Percentiles rank a stretch among this genome's conserved stretches.
Evolutionary conservation across 805 yeast genomes (phyloP).

Genomic region (Pichia eremophila): DNA sequence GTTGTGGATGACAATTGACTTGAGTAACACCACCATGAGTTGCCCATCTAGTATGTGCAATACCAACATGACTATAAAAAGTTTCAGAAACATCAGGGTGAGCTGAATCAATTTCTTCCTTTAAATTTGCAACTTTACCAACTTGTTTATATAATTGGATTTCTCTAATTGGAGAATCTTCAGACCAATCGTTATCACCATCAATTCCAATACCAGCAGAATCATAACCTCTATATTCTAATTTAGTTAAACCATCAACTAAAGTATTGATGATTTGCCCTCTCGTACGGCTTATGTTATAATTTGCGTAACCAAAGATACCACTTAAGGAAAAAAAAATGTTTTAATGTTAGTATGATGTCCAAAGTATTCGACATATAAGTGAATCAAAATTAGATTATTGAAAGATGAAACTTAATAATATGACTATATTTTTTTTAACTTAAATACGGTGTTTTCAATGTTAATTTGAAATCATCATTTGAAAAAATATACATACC

Average conservation of each 20-base stretch:
- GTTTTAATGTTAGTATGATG: conserved; percentile 1
- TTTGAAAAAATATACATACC: too few species aligned
- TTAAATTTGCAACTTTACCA: conserved; percentile 84
- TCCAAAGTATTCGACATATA: too few species aligned
- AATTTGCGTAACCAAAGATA: conserved; percentile 96
- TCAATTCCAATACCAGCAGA: conserved; percentile 95
- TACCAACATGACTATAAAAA: conserved; percentile 84
- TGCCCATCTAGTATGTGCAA: conserved; percentile 99
- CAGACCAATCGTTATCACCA: conserved; percentile 50
- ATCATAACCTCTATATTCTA: conserved; percentile 97
- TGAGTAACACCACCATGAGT: conserved; percentile 93
- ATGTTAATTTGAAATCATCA: too few species aligned
- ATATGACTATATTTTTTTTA: too few species aligned
- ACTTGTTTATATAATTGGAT: conserved; percentile 71
- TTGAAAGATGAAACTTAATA: too few species aligned
- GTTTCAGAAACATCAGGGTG: conserved; percentile 51
- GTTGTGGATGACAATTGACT: conserved; percentile 90
- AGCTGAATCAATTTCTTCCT: conserved; percentile 44
- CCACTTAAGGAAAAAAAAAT: conserved; percentile 45
- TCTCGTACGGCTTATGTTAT: conserved; percentile 81
- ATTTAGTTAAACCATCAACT: conserved; percentile 72
- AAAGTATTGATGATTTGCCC: conserved; percentile 88
- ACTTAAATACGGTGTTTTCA: too few species aligned
- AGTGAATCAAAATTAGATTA: too few species aligned
- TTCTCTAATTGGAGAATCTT: conserved; percentile 38